Base-by-base conservation (phyloP, 1,139 yeast genomes). In the Wickerhamomyces sp. region DNA sequence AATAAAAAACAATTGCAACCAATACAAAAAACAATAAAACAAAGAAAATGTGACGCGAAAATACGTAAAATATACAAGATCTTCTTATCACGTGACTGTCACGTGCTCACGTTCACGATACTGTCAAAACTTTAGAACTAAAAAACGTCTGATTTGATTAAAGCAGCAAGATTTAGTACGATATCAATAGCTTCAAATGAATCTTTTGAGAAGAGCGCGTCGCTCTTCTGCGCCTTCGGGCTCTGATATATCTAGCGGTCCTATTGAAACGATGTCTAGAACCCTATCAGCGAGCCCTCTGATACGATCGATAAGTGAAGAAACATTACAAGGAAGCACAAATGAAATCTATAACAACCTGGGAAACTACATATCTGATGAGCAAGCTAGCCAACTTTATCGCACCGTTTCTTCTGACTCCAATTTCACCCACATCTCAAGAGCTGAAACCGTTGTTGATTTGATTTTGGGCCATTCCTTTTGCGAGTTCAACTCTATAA, bases 401-500 rank as follows among this genome's bases (percentile, higher is more conserved):
- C 35, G 39, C 3, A 31, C 37, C 1, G 19, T 12, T 10, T 38
- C 42, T 21, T 26, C 35, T 20, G 35, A 29, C 6, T 41, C 47
- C 10, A 33, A 28, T 5, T 17, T 34, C 13, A 33, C 42, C 14
- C 28, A 31, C 21, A 20, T 36, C 7, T 42, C 46, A 4, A 36
- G 37, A 12, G 49, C 44, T 14, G 49, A 41, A 5, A 49, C 54
- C 1, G 43, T 51, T 22, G 51, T 46, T 13, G 56, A 54, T 25
- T 29, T 47, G n/a, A 45, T 52, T 1, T 35, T 52, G 22, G 56
- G 56, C 2, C 49, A 46, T 19, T 39, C 49, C 3, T 38, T 48
- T 17, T 19, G 39, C 14, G 58, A 52, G 35, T 54, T 48, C 38
- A 51, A 47, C 37, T 40, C 40, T 28, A 36, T 52, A 16, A 48